Conservation (phyloP, 495 filamentous ascomycete genomes). For the Hypoxylon rickii region DNA sequence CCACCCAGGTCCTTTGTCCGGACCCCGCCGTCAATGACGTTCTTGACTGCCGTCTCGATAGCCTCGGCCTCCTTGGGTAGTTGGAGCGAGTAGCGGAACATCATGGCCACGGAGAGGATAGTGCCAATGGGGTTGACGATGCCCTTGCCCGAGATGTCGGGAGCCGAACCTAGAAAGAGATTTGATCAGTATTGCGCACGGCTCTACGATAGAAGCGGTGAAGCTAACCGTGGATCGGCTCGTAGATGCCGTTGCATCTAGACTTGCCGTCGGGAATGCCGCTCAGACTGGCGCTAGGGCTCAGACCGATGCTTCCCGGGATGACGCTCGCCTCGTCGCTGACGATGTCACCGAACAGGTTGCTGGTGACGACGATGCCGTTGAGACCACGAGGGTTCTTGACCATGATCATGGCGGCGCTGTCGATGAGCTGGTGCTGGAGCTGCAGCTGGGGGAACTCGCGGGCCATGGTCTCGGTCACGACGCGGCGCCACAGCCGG, state of each 20-base stretch:
- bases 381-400: conserved; percentile 92
- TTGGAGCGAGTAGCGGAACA: conserved; percentile 86
- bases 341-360: conserved; percentile 97
- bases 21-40: conserved; percentile 73
- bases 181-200: conserved; percentile 5
- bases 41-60: conserved; percentile 80
- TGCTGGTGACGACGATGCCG: conserved; percentile 91
- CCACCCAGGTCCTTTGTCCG: conserved; percentile 83
- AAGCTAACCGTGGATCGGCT: conserved; percentile 91
- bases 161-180: conserved; percentile 58
- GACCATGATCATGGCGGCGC: conserved; percentile 95
- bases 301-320: conserved; percentile 84
- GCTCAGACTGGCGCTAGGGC: conserved; percentile 87
- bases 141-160: conserved; percentile 82
- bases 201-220: neutral
- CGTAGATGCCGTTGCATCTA: conserved; percentile 86
- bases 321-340: conserved; percentile 96
- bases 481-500: conserved; percentile 86
- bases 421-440: conserved; percentile 92
- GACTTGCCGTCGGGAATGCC: conserved; percentile 81
- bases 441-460: conserved; percentile 90
- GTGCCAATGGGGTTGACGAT: conserved; percentile 86
- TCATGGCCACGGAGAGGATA: conserved; percentile 86
- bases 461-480: conserved; percentile 76
- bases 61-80: conserved; percentile 71